phyloP scores from a whole-genome alignment of 2,329 filamentous ascomycete species.

The Aspergillus vadensis region DNA sequence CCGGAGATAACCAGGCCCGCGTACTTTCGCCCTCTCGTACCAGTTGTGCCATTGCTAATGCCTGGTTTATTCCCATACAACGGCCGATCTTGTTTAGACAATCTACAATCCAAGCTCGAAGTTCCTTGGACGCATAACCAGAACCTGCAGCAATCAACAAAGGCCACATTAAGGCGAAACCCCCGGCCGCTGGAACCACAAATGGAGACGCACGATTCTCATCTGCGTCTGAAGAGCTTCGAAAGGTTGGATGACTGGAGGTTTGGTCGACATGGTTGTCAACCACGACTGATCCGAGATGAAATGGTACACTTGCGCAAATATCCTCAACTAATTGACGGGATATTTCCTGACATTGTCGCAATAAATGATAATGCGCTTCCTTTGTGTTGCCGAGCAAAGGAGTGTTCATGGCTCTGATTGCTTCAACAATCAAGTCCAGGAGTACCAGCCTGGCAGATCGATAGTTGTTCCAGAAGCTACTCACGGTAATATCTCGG shows the following conservation, averaged over 20 bases:
- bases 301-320: neutral
- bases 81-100: neutral
- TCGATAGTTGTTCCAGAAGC: conserved; percentile 8
- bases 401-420: neutral
- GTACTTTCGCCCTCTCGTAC: neutral
- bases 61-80: conserved; percentile 5
- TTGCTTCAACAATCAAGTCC: conserved; percentile 1
- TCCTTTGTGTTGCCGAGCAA: neutral
- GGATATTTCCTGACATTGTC: neutral
- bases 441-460: conserved; percentile 1
- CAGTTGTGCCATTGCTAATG: neutral
- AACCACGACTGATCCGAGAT: neutral
- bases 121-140: neutral
- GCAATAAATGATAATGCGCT: neutral
- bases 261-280: neutral
- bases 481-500: neutral
- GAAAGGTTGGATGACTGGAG: neutral
- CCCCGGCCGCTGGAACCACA: neutral
- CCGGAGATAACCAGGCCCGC: neutral
- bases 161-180: neutral
- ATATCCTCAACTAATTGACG: neutral
- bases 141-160: neutral
- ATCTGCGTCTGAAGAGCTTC: too few relatives aligned
- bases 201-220: too few relatives aligned
- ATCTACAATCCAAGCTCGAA: neutral